phyloP scores from a whole-genome alignment of 1,284 basidiomycete species.

The Wolfiporia cocos region DNA sequence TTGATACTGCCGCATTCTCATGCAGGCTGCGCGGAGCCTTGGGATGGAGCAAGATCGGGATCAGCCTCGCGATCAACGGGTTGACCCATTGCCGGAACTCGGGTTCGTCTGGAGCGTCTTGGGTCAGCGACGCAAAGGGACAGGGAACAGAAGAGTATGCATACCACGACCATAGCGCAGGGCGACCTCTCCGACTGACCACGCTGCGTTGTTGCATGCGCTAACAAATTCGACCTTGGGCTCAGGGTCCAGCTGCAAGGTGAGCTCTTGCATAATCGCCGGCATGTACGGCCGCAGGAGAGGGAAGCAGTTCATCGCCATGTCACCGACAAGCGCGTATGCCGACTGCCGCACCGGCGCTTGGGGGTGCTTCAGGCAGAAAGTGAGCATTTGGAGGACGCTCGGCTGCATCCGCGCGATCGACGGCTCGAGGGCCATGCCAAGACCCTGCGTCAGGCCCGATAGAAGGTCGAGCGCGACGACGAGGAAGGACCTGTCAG shows the following conservation, averaged over 20 bases:
- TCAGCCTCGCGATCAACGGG: conserved; percentile 81
- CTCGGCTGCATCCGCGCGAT: conserved; percentile 69
- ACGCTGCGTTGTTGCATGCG: conserved; percentile 99
- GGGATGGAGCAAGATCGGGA: conserved; percentile 88
- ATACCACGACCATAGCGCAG: conserved; percentile 76
- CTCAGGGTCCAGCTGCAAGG: conserved; percentile 86
- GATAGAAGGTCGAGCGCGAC: conserved; percentile 95
- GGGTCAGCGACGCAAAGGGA: neutral
- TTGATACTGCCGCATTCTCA: conserved; percentile 99
- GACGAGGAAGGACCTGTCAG: conserved; percentile 94
- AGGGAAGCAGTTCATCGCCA: conserved; percentile 93
- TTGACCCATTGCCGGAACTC: conserved; percentile 89
- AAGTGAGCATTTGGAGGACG: conserved; percentile 72
- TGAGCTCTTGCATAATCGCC: conserved; percentile 86
- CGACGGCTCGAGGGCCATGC: conserved; percentile 68
- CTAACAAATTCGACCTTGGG: conserved; percentile 90
- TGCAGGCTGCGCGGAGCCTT: conserved; percentile 92
- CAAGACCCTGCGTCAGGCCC: conserved; percentile 92
- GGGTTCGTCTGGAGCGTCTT: conserved; percentile 47
- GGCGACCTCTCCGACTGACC: conserved; percentile 98
- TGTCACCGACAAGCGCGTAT: conserved; percentile 95
- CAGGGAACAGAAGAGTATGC: conserved; percentile 17
- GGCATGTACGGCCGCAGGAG: conserved; percentile 83
- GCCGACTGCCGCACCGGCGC: conserved; percentile 94
- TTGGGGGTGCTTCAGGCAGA: conserved; percentile 92